Percentiles rank a stretch among this genome's conserved stretches.
phyloP scores from a whole-genome alignment of 2,329 filamentous ascomycete species.

The Ophiocordyceps sinensis region DNA sequence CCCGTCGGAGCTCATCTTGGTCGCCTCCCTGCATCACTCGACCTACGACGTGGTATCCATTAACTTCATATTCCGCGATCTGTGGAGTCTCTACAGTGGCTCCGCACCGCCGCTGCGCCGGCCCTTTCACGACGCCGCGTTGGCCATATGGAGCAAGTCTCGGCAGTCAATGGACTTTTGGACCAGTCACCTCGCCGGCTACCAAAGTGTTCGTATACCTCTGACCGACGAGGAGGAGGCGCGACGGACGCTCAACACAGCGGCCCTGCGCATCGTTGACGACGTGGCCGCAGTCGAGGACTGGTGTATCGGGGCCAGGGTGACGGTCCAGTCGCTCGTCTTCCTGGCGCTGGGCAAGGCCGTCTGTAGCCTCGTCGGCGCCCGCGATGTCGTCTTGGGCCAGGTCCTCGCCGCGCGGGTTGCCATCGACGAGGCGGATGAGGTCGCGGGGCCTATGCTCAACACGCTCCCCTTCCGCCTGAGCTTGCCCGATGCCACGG shows the following conservation, averaged over 20 bases:
- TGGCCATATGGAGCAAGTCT: not conserved
- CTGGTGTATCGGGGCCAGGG: not conserved
- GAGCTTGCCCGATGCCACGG: not conserved
- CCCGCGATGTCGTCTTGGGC: not conserved
- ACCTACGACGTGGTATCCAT: not conserved
- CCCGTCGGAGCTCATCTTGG: not conserved
- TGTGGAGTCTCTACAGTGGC: not conserved
- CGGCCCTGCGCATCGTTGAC: not conserved
- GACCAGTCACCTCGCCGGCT: not conserved
- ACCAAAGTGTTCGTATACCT: not conserved
- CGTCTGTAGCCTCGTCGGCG: not conserved
- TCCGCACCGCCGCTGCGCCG: not conserved
- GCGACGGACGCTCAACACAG: not conserved
- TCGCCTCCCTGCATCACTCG: not conserved
- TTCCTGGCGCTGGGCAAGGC: not conserved
- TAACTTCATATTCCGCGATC: not conserved
- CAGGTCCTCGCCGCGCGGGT: not conserved
- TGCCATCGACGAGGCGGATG: not conserved
- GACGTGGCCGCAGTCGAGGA: not conserved
- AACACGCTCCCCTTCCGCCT: not conserved
- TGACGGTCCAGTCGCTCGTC: not conserved
- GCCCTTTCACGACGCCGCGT: not conserved
- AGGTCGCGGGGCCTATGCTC: not conserved
- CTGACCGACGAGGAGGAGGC: not conserved
- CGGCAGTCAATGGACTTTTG: not conserved